phyloP scores from a whole-genome alignment of 768 basidiomycete species.

The Lactifluus echinatus region DNA sequence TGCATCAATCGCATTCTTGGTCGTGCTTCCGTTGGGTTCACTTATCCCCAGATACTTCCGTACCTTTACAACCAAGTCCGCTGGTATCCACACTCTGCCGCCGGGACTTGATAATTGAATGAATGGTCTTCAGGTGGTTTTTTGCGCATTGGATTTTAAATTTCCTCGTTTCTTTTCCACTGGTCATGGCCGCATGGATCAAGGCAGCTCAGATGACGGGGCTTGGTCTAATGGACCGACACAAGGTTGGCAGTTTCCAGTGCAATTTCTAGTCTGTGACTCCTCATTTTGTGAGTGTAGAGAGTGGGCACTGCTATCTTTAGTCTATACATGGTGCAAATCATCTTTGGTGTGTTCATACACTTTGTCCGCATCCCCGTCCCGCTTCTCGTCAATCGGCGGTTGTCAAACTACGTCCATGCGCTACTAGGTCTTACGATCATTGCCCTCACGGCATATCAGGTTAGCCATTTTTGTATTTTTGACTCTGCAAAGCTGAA shows the following conservation, averaged over 20 bases:
- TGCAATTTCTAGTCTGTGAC: neutral
- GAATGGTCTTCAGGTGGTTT: slow-evolving; percentile 23
- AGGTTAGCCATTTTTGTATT: neutral
- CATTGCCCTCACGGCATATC: slow-evolving; percentile 22
- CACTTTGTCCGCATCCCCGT: slow-evolving; percentile 21
- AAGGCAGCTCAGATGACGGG: slow-evolving; percentile 15
- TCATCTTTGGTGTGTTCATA: slow-evolving; percentile 21
- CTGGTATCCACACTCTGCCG: neutral
- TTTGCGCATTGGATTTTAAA: slow-evolving; percentile 24
- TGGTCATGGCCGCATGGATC: slow-evolving; percentile 24
- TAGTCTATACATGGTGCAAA: slow-evolving; percentile 20
- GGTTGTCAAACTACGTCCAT: slow-evolving; percentile 26
- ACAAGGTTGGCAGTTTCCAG: slow-evolving; percentile 16
- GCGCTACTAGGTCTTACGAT: slow-evolving; percentile 24
- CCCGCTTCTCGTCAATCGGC: slow-evolving; percentile 11
- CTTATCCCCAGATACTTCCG: slow-evolving; percentile 23
- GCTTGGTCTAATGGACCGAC: slow-evolving; percentile 7
- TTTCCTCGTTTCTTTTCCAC: slow-evolving; percentile 20
- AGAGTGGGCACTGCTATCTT: slow-evolving; percentile 23
- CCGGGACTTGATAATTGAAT: neutral
- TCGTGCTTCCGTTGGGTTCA: slow-evolving; percentile 23
- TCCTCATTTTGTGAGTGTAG: slow-evolving; percentile 4
- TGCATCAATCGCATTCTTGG: slow-evolving; percentile 20
- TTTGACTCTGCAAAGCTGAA: neutral
- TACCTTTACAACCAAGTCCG: slow-evolving; percentile 19